Conservation (phyloP, 768 basidiomycete genomes). For the Boletus fagicola region DNA sequence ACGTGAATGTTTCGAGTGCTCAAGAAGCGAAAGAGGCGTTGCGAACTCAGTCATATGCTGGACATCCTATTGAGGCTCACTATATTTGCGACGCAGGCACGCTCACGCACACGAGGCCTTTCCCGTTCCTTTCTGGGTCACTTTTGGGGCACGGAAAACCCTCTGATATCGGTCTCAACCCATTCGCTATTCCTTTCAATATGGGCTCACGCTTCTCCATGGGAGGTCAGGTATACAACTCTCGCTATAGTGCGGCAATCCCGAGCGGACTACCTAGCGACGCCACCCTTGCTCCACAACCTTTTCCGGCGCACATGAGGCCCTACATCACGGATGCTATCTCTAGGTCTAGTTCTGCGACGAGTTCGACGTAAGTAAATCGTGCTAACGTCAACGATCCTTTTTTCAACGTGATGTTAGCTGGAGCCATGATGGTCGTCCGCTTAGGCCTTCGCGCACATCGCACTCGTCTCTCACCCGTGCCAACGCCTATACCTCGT, state of each 20-base stretch:
- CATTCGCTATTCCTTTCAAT: conserved; percentile 33
- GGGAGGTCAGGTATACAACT: conserved; percentile 6
- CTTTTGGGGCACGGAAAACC: conserved; percentile 13
- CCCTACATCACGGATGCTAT: conserved; percentile 22
- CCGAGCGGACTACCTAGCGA: conserved; percentile 23
- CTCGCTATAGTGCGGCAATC: conserved; percentile 2
- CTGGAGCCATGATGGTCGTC: conserved; percentile 31
- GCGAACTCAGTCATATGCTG: conserved; percentile 61
- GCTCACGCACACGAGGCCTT: not conserved
- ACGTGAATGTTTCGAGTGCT: conserved; percentile 51
- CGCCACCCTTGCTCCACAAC: conserved; percentile 26
- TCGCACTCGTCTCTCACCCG: conserved; percentile 16
- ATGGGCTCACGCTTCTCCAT: conserved; percentile 14
- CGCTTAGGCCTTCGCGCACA: conserved; percentile 15
- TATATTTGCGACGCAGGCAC: conserved; percentile 30
- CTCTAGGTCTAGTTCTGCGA: conserved; percentile 34
- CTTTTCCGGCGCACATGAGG: conserved; percentile 16
- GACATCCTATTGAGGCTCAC: conserved; percentile 40
- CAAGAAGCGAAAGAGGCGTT: conserved; percentile 63
- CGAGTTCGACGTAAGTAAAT: conserved; percentile 32
- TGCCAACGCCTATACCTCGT: conserved; percentile 21
- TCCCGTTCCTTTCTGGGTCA: conserved; percentile 14
- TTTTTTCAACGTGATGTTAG: conserved; percentile 17
- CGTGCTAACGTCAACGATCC: not conserved
- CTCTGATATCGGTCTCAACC: conserved; percentile 30